Base-by-base conservation (phyloP, 202 grass and related monocot species). In the Setaria italica region DNA sequence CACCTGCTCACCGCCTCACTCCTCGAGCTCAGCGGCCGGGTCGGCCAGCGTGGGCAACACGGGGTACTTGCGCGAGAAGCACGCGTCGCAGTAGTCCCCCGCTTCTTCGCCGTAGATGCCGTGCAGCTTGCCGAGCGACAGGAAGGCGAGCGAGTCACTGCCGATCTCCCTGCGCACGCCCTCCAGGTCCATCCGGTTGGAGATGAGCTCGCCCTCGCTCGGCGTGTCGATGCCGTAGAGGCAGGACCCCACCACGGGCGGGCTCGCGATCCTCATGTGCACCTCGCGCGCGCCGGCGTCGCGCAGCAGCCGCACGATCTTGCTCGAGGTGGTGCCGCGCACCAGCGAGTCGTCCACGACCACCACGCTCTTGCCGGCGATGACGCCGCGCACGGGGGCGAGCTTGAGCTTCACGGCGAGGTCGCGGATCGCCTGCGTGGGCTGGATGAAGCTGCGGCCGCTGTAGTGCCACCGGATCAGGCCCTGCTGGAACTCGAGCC, bases 281-380 rank as follows among this genome's bases (percentile, higher is more conserved):
- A 95, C 93, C 86, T 95, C 88, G 2, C 90, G 84, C 4, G 93
- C 90, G 55, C 86, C 88, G 42, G 83, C 84, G 48, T 89, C 89
- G 45, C 87, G 88, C 62, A 95, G 87, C 51, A 93, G 80, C 0
- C 81, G 86, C 62, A 95, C 86, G 77, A 95, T 92, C 89, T 92
- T 92, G 84, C 89, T 89, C 30, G 90, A 91, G 5, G 93, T 95
- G 71, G 88, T 95, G 62, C 93, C 93, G 3, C 93, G 88, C 30
- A 95, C 93, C 66, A 95, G 87, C 2, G 93, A 95, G 81, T 95
- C 93, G 77, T 95, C 93, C 46, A 95, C 84, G 21, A 95, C 93
- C 21, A 95, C 93, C 20, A 95, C 88, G 81, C 90, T 92, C 85
- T 90, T 90, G 33, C 88, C 90, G 0, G 53, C 42, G 80, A 95